These are phyloP conservation scores for Gossypium herbaceum DNA, from an alignment of 345 rosid species.

Conservation along the genomic window DNA sequence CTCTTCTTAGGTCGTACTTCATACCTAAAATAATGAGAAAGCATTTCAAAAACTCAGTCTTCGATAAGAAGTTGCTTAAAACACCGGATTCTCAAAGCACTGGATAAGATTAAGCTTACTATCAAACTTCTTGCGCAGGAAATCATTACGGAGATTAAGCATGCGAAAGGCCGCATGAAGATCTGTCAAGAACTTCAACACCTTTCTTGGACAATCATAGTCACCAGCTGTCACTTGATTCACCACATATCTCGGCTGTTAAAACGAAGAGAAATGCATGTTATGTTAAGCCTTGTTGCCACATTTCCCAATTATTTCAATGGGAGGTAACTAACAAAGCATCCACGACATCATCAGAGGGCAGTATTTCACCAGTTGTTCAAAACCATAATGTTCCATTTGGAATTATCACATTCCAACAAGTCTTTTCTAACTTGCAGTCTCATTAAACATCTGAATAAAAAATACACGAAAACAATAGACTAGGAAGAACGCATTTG, in stretches of 20 bases:
- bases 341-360: background rate
- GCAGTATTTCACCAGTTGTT: background rate
- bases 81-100: background rate
- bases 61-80: background rate
- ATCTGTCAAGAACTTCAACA: slow-evolving; percentile 78
- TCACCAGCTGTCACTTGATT: slow-evolving; percentile 88
- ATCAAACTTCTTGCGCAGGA: slow-evolving; percentile 94
- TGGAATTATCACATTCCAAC: slow-evolving; percentile 13
- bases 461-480: background rate
- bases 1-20: slow-evolving; percentile 80
- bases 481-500: background rate
- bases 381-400: background rate
- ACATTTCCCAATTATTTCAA: background rate
- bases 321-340: background rate
- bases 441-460: background rate
- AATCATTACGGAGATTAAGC: slow-evolving; percentile 95
- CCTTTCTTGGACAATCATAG: slow-evolving; percentile 88
- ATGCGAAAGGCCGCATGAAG: slow-evolving; percentile 84
- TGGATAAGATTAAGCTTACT: slow-evolving; percentile 32
- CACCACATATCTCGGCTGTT: slow-evolving; percentile 90
- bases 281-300: background rate
- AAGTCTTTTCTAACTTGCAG: background rate
- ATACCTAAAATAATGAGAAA: slow-evolving; percentile 48
- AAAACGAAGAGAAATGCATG: background rate
- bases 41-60: background rate